Base-by-base conservation (phyloP, 164 flowering plant species). In the Sextonia rubra region DNA sequence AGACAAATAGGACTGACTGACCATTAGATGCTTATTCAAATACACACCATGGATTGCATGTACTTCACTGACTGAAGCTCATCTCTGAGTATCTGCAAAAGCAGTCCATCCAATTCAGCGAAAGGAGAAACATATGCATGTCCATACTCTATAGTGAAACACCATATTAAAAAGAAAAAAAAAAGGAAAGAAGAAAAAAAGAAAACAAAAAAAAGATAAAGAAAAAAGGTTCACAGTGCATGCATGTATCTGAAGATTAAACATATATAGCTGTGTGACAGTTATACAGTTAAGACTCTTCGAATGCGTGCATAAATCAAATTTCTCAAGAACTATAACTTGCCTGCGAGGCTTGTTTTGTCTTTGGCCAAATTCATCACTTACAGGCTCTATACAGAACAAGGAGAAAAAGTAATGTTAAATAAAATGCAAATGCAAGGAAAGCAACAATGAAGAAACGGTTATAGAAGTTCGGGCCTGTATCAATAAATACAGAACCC, bases 301-400 rank as follows among this genome's bases (percentile, higher is more conserved):
- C n/a, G 18, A 52, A 52, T 17, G n/a, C n/a, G 4, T 52, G n/a
- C 7, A 20, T 52, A 52, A 17, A 15, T 52, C n/a, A 24, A 30
- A 69, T 30, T 29, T 32, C 44, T 47, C 26, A 73, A 76, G 61
- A 58, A 61, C 71, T 55, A 66, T 5, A 44, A 85, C 89, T 82
- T 81, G 76, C 98, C 98, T 91, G 77, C 97, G 97, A 77, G 97
- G 87, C 83, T 92, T 93, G 78, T 89, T 94, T 77, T 92, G 98
- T 49, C 97, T 83, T 69, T 90, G 99, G 64, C 88, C 91, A 75
- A 80, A 84, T 71, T 94, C 99, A 74, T 92, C 97, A 70, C 71
- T 86, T 58, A 73, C 86, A 77, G 79, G 80, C 77, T 90, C 99
- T 92, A 86, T 27, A 65, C 27, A 79, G 3, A 52, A 52, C 52